Conservation (phyloP, 441 rosid species). For the Aleurites moluccanus region DNA sequence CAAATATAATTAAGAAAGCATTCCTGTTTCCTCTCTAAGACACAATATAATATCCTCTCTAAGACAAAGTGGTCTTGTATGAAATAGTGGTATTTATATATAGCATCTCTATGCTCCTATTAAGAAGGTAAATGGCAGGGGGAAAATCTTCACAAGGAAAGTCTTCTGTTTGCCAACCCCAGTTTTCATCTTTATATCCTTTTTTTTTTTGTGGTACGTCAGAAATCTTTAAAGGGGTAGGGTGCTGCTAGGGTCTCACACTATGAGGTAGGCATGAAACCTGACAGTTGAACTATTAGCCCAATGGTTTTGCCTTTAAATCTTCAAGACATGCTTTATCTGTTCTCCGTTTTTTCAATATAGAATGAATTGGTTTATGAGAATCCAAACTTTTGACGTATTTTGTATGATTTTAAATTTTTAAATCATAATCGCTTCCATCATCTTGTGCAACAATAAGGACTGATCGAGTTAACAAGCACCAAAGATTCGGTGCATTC, state of each 20-base stretch:
- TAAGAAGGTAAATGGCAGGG: neutral
- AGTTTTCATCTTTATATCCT: too few species aligned
- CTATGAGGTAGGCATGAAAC: too few species aligned
- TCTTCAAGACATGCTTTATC: neutral
- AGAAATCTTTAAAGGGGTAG: neutral
- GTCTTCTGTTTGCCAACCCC: neutral
- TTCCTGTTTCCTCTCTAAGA: neutral
- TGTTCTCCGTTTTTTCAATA: neutral
- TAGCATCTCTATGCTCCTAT: neutral
- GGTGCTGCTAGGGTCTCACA: too few species aligned
- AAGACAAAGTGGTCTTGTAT: neutral
- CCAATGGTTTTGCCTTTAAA: neutral
- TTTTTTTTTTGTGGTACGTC: neutral
- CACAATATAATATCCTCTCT: neutral
- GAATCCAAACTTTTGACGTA: neutral
- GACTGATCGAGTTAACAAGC: neutral
- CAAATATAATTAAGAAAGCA: neutral
- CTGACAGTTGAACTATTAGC: too few species aligned
- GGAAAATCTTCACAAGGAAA: neutral
- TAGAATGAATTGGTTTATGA: neutral
- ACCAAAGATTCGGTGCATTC: neutral
- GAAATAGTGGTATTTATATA: neutral
- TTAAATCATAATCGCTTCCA: neutral
- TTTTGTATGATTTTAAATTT: neutral
- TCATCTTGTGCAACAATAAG: neutral